Base-by-base conservation (phyloP, 2,329 filamentous ascomycete species). In the Phaeosphaeriaceae sp. region DNA sequence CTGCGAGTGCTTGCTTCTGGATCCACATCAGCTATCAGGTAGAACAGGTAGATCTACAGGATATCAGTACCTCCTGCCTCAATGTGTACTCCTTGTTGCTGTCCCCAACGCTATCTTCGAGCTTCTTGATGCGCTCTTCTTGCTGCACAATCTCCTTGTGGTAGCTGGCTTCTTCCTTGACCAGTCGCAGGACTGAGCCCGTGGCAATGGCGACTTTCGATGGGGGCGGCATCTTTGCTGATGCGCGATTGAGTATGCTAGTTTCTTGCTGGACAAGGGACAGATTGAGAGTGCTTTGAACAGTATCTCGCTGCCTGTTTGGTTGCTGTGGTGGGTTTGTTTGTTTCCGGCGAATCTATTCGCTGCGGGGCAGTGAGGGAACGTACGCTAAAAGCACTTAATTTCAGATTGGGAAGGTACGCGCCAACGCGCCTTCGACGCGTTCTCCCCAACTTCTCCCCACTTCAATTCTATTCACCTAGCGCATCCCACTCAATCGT, bases 111-210 rank as follows among this genome's bases (percentile, higher is more conserved):
- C 77, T 80, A 3, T 79, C 76, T 67, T 90, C 87, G 46, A 96
- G 84, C 75, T 88, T 87, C 76, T 85, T 81, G 63, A 96, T 85
- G 56, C 90, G 87, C 60, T 85, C 84, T 68, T 91, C 84, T 76
- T 98, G 93, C 64, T 89, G 83, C 63, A 85, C 82, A 20, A 93
- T 85, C 78, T 99, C 95, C 74, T 90, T 90, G 83, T 93, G 90
- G 81, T 99, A 98, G 70, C 89, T 94, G 41, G 86, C 83, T 78
- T 97, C 92, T 79, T 99, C 95, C 79, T 96, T 97, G 66, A 97
- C 87, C 48, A 98, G 86, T 58, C 95, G 92, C 69, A 86, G 84
- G 66, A 98, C 87, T 20, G 92, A 88, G 61, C 89, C 87, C 22
- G 91, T 95, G 46, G 90, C 88, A 74, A 97, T 95, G 70, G 87